Conservation (phyloP, 805 yeast genomes). For the Myxozyma neotropica region DNA sequence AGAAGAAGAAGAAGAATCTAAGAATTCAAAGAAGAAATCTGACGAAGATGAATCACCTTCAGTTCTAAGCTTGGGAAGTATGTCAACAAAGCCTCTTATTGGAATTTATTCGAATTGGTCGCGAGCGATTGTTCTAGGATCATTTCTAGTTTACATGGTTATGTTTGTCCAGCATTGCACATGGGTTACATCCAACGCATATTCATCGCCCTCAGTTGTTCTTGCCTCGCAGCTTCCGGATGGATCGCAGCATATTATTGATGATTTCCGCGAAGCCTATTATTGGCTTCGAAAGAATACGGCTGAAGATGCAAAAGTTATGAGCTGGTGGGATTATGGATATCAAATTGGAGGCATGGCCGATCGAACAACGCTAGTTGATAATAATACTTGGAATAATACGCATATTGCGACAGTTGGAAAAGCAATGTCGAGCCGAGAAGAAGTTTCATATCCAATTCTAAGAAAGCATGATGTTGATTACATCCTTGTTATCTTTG, state of each 20-base stretch:
- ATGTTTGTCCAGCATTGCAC: slow-evolving; percentile 92
- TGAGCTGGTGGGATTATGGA: slow-evolving; percentile 99
- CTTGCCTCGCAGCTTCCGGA: slow-evolving; percentile 81
- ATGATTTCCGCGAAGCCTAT: slow-evolving; percentile 98
- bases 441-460: slow-evolving; percentile 85
- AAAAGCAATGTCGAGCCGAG: slow-evolving; percentile 91
- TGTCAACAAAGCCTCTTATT: slow-evolving; percentile 18
- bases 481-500: slow-evolving; percentile 88
- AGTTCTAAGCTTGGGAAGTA: slow-evolving; percentile 8
- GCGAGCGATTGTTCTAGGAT: slow-evolving; percentile 60
- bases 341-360: slow-evolving; percentile 99
- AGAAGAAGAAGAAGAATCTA: neutral
- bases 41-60: neutral
- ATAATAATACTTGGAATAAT: slow-evolving; percentile 98
- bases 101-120: slow-evolving; percentile 46
- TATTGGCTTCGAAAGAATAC: slow-evolving; percentile 99
- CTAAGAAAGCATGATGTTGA: slow-evolving; percentile 92
- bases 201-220: slow-evolving; percentile 97
- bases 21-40: neutral
- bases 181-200: slow-evolving; percentile 94
- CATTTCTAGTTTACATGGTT: slow-evolving; percentile 73
- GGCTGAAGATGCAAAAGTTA: slow-evolving; percentile 89
- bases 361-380: slow-evolving; percentile 96
- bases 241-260: slow-evolving; percentile 82
- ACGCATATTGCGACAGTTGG: slow-evolving; percentile 99